Base-by-base conservation (phyloP, 2,329 filamentous ascomycete genomes). In the Aspergillus caelatus region DNA sequence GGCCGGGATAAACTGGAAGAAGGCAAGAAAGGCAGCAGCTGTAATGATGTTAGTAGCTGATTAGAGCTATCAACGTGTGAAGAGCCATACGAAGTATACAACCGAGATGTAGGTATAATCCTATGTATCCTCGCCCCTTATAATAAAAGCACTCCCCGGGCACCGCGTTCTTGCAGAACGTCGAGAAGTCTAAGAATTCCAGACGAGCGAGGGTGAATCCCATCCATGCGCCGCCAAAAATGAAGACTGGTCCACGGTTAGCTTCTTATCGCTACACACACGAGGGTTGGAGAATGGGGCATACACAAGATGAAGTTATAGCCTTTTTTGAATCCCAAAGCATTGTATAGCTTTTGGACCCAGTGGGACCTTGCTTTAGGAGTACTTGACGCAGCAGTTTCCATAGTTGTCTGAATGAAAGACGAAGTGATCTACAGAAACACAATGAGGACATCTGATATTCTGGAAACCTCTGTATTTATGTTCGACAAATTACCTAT, bases 301-400 rank as follows among this genome's bases (percentile, higher is more conserved):
- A 10, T 54, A 54, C 52, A 58, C 14, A 58, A 19, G 19, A 43
- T 58, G 28, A 58, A 48, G 56, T 58, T 58, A 28, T 58, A 58
- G 2, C 43, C 56, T 26, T 58, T 58, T 4, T 45, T 46, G 56
- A 58, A 58, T 4, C 56, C 56, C 19, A 58, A 19, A 1, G n/a
- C 4, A 28, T 30, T 58, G 30, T 58, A 58, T 34, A 58, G 3
- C 41, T 46, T 58, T 46, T 43, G 43, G 2, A 41, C 28, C 10
- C 23, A 2, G 11, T 6, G 4, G 14, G 23, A 16, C 10, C 34
- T 46, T 8, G 16, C 19, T 2, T 12, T 48, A 12, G 43, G 11
- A 23, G 52, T 14, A n/a, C 14, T 11, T 12, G 30, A 21, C 2
- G 52, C 9, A 11, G 21, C 12, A 16, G 2, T 0, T 10, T 34